Conservation (phyloP, 768 basidiomycete species). For the Rubroboletus satanas region DNA sequence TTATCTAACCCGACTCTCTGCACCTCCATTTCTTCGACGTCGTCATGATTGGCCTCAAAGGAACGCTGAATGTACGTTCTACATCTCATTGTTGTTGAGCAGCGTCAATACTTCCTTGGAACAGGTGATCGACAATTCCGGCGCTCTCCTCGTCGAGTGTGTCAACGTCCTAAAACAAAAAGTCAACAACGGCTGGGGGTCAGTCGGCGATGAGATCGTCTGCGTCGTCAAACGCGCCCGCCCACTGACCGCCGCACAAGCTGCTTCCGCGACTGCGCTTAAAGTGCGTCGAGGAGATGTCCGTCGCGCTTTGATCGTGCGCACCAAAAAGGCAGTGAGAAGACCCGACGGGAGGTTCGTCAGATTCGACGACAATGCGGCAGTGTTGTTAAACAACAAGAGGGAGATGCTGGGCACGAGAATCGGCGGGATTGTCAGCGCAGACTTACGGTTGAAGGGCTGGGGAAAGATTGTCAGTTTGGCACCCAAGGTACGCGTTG, state of each 20-base stretch:
- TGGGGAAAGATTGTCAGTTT: conserved; percentile 93
- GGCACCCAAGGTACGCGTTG: conserved; percentile 71
- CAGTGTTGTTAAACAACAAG: conserved; percentile 91
- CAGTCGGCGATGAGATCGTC: conserved; percentile 92
- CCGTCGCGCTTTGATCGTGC: conserved; percentile 91
- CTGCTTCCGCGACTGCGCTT: conserved; percentile 70
- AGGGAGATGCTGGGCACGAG: conserved; percentile 93
- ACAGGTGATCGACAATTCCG: conserved; percentile 96
- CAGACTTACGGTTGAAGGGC: conserved; percentile 84
- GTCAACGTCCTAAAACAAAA: conserved; percentile 96
- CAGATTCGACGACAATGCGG: conserved; percentile 96
- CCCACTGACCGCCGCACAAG: conserved; percentile 64
- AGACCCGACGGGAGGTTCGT: conserved; percentile 86
- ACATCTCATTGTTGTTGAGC: not conserved
- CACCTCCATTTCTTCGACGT: not conserved
- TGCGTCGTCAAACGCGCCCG: conserved; percentile 92
- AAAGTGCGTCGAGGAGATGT: conserved; percentile 94
- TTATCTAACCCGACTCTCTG: not conserved
- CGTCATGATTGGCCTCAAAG: conserved; percentile 91
- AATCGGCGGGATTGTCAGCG: conserved; percentile 90
- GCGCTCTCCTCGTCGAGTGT: conserved; percentile 90
- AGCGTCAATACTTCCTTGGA: not conserved
- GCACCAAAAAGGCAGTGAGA: conserved; percentile 81
- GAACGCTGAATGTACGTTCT: conserved; percentile 72
- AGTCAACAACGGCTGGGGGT: conserved; percentile 91